Evolutionary conservation across 257 asterid species (phyloP).

Genomic region (Solanum lycopersicoides): DNA sequence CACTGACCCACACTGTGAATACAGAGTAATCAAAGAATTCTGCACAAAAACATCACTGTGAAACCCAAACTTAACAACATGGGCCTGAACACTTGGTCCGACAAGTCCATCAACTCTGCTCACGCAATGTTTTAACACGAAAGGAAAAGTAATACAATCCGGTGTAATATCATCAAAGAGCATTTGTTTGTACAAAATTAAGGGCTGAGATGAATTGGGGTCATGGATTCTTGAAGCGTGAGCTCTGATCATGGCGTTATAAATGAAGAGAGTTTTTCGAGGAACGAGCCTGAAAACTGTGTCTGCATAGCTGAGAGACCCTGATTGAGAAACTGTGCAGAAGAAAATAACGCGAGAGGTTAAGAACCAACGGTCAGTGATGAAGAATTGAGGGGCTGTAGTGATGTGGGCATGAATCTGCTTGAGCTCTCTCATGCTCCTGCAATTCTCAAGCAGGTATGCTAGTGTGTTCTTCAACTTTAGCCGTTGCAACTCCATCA

Average conservation of each 20-base stretch:
- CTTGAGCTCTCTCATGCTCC: slow-evolving; percentile 30
- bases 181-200: slow-evolving; percentile 41
- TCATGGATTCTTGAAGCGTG: slow-evolving; percentile 31
- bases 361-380: slow-evolving; percentile 35
- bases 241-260: slow-evolving; percentile 71
- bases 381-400: slow-evolving; percentile 28
- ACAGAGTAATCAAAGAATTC: slow-evolving; percentile 50
- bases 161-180: slow-evolving; percentile 28
- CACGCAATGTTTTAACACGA: slow-evolving; percentile 61
- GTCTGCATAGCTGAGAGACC: slow-evolving; percentile 36
- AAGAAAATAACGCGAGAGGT: slow-evolving; percentile 54
- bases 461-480: slow-evolving; percentile 29
- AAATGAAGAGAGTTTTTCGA: slow-evolving; percentile 38
- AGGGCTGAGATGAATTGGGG: slow-evolving; percentile 24
- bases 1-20: slow-evolving; percentile 35
- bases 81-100: slow-evolving; percentile 49
- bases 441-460: slow-evolving; percentile 37
- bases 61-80: slow-evolving; percentile 42
- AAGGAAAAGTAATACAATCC: slow-evolving; percentile 52
- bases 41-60: slow-evolving; percentile 43
- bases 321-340: slow-evolving; percentile 27
- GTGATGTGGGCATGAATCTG: slow-evolving; percentile 53
- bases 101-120: slow-evolving; percentile 17
- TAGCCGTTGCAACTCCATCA: slow-evolving; percentile 17
- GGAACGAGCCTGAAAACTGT: slow-evolving; percentile 27